These are phyloP conservation scores for Hericium coralloides DNA, from an alignment of 768 basidiomycete species.

Conservation along the genomic window DNA sequence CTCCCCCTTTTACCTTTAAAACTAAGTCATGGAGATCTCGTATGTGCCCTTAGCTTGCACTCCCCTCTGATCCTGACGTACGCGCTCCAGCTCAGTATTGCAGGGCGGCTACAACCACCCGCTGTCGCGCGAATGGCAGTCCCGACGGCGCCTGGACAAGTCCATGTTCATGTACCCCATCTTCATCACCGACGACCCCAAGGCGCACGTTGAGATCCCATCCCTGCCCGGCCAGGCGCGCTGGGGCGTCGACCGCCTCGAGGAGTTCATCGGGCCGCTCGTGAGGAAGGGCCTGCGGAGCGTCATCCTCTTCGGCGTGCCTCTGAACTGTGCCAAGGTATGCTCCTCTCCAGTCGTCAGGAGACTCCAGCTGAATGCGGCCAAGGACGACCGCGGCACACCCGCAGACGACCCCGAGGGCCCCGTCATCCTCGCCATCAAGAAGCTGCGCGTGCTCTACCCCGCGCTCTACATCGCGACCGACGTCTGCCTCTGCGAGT, in stretches of 20 bases:
- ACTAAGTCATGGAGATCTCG: constrained; percentile 11
- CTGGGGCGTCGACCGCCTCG: constrained; percentile 94
- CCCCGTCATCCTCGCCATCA: constrained; percentile 91
- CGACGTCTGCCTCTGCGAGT: constrained; percentile 99
- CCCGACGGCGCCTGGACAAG: constrained; percentile 69
- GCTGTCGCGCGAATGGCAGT: constrained; percentile 82
- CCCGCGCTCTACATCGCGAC: constrained; percentile 83
- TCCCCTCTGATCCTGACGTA: neutral
- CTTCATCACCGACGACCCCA: constrained; percentile 92
- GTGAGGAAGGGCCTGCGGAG: constrained; percentile 85
- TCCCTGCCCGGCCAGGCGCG: constrained; percentile 80
- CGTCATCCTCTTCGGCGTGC: constrained; percentile 94
- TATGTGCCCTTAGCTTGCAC: neutral
- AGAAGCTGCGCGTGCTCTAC: constrained; percentile 65
- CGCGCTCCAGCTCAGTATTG: constrained; percentile 53
- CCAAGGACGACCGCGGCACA: constrained; percentile 70
- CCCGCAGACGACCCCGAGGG: constrained; percentile 87
- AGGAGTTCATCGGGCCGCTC: constrained; percentile 77
- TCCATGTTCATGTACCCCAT: constrained; percentile 99
- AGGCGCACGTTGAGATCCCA: constrained; percentile 69
- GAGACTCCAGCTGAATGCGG: neutral
- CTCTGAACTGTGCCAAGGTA: constrained; percentile 72
- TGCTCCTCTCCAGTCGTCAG: neutral
- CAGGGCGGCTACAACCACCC: constrained; percentile 95
- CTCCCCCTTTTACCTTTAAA: neutral